Percentiles rank a stretch among this genome's conserved stretches.
These are phyloP conservation scores for Zostera marina DNA, from an alignment of 116 monocot genomes.

Conservation along the genomic window DNA sequence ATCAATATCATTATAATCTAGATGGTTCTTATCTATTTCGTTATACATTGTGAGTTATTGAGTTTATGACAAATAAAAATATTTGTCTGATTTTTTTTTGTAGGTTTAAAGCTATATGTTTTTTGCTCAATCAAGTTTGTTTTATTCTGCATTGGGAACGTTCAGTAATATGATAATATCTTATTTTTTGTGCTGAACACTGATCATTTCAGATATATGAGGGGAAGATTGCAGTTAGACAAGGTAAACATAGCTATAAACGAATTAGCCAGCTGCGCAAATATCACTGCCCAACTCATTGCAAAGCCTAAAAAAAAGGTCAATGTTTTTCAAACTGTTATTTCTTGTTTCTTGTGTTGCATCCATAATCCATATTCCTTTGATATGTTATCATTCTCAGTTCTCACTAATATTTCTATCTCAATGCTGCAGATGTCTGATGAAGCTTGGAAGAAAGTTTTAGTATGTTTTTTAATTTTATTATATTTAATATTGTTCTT, in stretches of 20 bases:
- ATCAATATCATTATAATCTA: too few species aligned
- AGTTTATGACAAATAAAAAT: too few species aligned
- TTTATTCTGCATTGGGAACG: background rate
- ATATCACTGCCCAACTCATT: constrained; percentile 60
- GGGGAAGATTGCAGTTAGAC: constrained; percentile 72
- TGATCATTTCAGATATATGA: constrained; percentile 61
- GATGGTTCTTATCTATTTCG: too few species aligned
- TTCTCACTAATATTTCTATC: background rate
- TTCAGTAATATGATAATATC: too few species aligned
- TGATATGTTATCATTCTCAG: background rate
- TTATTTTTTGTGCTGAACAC: background rate
- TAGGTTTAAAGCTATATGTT: background rate
- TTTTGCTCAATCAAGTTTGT: background rate
- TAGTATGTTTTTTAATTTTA: constrained; percentile 27
- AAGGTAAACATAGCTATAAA: constrained; percentile 91
- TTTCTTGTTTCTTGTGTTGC: constrained; percentile 1
- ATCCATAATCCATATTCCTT: background rate
- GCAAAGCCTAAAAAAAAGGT: constrained; percentile 77
- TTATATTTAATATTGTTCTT: background rate
- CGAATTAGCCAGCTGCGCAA: constrained; percentile 70
- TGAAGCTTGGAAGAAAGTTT: constrained; percentile 62
- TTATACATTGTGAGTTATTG: too few species aligned
- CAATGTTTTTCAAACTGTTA: background rate
- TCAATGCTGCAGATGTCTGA: constrained; percentile 49
- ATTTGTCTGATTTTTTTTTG: background rate